Evolutionary conservation across 1,284 basidiomycete genomes (phyloP), one percentile per base, ranked within the genome.

Genomic region (Pyrrhoderma noxium): DNA sequence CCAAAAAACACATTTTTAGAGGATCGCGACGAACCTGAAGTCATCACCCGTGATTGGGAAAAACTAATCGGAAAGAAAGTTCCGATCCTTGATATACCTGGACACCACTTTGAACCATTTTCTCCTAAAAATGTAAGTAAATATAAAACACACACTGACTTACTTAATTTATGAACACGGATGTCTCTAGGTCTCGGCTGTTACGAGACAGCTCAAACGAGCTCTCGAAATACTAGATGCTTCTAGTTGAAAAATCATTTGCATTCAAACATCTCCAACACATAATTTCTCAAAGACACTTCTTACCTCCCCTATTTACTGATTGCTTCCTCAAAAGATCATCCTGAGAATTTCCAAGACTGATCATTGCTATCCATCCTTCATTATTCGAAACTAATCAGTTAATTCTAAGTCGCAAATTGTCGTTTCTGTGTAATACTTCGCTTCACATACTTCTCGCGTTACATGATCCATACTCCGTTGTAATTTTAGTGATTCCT

Each of bases 91-190:
- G 75, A 81, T 56, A 76, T 85, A 8, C 77, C 80, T 1, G 84
- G 84, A 0, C 66, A 85, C 60, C 84, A 86, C 57, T 85, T 86
- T 56, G 65, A 75, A 55, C 67, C 75, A 0, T 86, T 86, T 60
- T 66, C 72, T 41, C 56, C 64, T 4, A 54, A 58, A n/a, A 74
- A 80, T 59, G 83, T 84, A 58, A 58, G 79, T 70, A 4, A 42
- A 39, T 36, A 13, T 19, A 34, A 27, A 8, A 8, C 42, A n/a
- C 18, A 8, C 35, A 23, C 34, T n/a, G 18, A n/a, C 8, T n/a
- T n/a, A n/a, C 19, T 3, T 5, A 46, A n/a, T 25, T 27, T 31
- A 11, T 31, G 27, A 22, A 36, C 27, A 23, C n/a, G n/a, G n/a
- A 43, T 9, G 25, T 23, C 8, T 38, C 13, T 21, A 50, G 48